A percentile compares a stretch with the other conserved stretches of the same genome.
Evolutionary conservation across 1,284 basidiomycete genomes (phyloP).

Genomic region (Malassezia sp.): DNA sequence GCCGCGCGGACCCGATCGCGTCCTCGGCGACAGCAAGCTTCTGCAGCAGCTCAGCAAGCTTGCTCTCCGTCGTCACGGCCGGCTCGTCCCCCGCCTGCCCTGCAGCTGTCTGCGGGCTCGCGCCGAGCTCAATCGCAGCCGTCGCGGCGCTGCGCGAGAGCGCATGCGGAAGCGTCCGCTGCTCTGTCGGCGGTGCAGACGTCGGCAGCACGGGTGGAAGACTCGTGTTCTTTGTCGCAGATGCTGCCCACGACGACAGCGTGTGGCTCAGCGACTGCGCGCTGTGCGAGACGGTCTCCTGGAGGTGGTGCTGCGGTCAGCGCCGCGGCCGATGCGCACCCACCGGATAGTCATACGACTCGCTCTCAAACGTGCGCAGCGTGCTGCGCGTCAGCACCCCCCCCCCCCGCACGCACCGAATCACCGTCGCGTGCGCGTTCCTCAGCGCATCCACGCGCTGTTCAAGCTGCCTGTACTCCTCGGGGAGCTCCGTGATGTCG

Average conservation of each 20-base stretch:
- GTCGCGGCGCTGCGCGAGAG: conserved; percentile 67
- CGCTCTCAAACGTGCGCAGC: conserved; percentile 30
- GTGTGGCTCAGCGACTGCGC: conserved; percentile 57
- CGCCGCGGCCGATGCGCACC: conserved; percentile 51
- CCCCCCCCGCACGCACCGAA: conserved; percentile 58
- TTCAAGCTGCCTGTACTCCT: conserved; percentile 93
- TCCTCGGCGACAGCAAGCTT: conserved; percentile 75
- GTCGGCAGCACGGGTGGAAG: conserved; percentile 60
- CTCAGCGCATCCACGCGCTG: conserved; percentile 83
- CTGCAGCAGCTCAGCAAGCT: conserved; percentile 59
- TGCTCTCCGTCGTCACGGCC: conserved; percentile 18
- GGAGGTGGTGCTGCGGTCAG: conserved; percentile 44
- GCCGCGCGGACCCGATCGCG: conserved; percentile 69
- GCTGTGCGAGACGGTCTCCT: conserved; percentile 52
- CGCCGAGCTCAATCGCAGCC: conserved; percentile 55
- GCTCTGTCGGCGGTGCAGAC: conserved; percentile 46
- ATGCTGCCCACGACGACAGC: conserved; percentile 74
- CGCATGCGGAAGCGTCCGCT: conserved; percentile 89
- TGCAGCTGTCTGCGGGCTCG: conserved; percentile 16
- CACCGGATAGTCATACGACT: conserved; percentile 49
- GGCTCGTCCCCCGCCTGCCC: conserved; percentile 18
- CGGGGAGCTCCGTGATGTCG: conserved; percentile 70
- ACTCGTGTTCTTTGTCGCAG: conserved; percentile 60
- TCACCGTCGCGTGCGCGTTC: conserved; percentile 59
- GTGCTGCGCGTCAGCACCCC: conserved; percentile 11